Conservation (phyloP, 257 asterid genomes). For the Solanum lignicaule region DNA sequence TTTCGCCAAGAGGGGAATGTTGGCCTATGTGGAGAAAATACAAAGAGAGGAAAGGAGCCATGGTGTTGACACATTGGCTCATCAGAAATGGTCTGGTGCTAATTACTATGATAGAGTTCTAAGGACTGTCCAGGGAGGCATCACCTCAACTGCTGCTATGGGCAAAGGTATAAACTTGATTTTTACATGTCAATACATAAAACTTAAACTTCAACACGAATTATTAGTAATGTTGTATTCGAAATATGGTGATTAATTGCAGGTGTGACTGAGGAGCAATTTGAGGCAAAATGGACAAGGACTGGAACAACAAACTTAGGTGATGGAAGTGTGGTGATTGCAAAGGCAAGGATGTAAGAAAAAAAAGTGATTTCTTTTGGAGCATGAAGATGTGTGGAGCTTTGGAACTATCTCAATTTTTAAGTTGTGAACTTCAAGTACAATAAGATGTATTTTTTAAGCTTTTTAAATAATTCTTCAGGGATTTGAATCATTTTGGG, state of each 20-base stretch:
- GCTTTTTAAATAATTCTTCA: conserved; percentile 22
- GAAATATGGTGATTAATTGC: neutral
- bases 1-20: conserved; percentile 69
- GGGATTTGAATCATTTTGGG: conserved; percentile 12
- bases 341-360: conserved; percentile 68
- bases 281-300: conserved; percentile 82
- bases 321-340: conserved; percentile 57
- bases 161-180: conserved; percentile 52
- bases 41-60: conserved; percentile 84
- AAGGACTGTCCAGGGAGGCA: conserved; percentile 94
- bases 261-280: conserved; percentile 98
- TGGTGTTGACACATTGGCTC: conserved; percentile 98
- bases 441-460: conserved; percentile 6
- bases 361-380: neutral
- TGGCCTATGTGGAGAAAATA: conserved; percentile 86
- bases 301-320: conserved; percentile 40
- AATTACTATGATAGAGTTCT: conserved; percentile 88
- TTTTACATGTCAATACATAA: neutral
- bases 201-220: neutral
- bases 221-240: neutral
- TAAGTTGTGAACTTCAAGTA: conserved; percentile 1
- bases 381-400: conserved; percentile 8
- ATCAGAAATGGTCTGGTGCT: conserved; percentile 99
- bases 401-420: conserved; percentile 7
- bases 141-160: conserved; percentile 96